These are phyloP conservation scores for Pseudozyma thailandica DNA, from an alignment of 1,284 basidiomycete species.

Conservation along the genomic window DNA sequence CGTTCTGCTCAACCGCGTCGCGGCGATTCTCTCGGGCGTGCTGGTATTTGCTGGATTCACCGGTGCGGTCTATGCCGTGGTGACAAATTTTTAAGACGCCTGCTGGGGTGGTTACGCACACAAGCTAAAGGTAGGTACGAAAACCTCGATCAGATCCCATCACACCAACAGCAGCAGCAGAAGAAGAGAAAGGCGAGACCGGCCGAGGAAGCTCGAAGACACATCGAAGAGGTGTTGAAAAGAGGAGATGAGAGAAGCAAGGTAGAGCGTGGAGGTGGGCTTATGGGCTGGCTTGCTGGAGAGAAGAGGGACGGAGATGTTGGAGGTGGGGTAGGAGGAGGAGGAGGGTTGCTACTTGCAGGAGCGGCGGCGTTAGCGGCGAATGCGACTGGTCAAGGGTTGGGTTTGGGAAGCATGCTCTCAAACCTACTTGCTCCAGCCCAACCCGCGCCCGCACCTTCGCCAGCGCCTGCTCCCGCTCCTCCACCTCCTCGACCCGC, in stretches of 20 bases:
- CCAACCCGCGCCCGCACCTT: neutral
- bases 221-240: neutral
- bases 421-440: neutral
- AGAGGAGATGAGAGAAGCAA: neutral
- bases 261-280: neutral
- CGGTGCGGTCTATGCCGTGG: slow-evolving; percentile 48
- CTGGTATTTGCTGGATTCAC: slow-evolving; percentile 52
- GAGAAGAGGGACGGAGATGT: neutral
- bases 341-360: slow-evolving; percentile 16
- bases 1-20: slow-evolving; percentile 55
- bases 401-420: neutral
- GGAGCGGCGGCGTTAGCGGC: neutral
- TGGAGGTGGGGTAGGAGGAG: slow-evolving; percentile 13
- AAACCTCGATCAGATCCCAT: slow-evolving; percentile 29
- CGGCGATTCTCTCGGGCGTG: slow-evolving; percentile 44
- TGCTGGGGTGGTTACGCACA: slow-evolving; percentile 43
- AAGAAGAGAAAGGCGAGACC: slow-evolving; percentile 1
- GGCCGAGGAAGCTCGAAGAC: neutral
- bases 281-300: neutral
- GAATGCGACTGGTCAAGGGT: neutral
- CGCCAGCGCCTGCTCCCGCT: neutral
- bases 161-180: slow-evolving; percentile 22
- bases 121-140: slow-evolving; percentile 42
- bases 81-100: slow-evolving; percentile 59
- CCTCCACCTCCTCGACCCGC: neutral